Base-by-base conservation (phyloP, 179 eudicot genomes). In the Patellifolia procumbens region DNA sequence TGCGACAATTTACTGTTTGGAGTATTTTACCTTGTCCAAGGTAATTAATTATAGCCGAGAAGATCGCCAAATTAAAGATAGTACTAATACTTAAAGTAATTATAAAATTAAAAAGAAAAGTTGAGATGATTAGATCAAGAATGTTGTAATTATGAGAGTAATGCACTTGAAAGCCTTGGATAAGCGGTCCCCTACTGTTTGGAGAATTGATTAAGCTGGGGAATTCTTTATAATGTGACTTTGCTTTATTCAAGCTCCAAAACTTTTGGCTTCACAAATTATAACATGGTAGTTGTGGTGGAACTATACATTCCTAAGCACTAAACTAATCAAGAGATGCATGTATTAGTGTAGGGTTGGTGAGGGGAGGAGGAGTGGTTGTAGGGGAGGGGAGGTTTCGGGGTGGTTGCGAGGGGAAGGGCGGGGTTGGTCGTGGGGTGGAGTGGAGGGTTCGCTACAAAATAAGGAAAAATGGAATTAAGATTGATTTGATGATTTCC, bases 91-190 rank as follows among this genome's bases (percentile, higher is more conserved):
- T 26, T 53, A 73, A 73, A 58, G 67, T 37, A 22, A 58, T 37
- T 56, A 42, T 12, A 26, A 26, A 24, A 24, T 37, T 58, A 24
- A 42, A 7, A 73, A 56, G 6, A 51, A 13, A 51, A 32, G 17
- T 26, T 73, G 43, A n/a, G n/a, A 43, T 73, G 17, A 73, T 43
- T 32, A 61, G 43, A 60, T 7, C 42, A 60, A 74, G 31, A 39
- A 61, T 46, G 59, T 63, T 62, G 77, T 63, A 46, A 63, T 74
- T 60, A 62, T 48, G 61, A n/a, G 70, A 34, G 39, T 70, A 52
- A n/a, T 74, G 69, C 77, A 74, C 70, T 74, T 46, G 60, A 74
- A 62, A 74, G 59, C 77, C 37, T 45, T 46, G n/a, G 59, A 34
- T 10, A 46, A n/a, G 15, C 43, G 77, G 77, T 48, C 77, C 77